Evolutionary conservation across 139 green algal genomes (phyloP).

Genomic region (Deuterostichococcus epilithicus): DNA sequence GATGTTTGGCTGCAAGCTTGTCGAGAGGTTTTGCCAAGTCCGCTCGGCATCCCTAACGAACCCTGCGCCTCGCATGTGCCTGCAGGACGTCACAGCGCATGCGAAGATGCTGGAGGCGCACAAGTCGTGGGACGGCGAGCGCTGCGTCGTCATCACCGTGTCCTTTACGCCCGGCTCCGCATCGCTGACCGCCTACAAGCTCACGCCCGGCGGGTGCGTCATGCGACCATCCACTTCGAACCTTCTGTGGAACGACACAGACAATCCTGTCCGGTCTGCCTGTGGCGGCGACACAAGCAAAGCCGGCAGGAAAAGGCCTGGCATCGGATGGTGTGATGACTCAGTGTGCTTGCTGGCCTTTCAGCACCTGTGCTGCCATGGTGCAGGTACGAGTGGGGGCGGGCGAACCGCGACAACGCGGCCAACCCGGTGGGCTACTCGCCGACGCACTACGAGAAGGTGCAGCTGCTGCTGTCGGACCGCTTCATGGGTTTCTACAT

Average conservation of each 20-base stretch:
- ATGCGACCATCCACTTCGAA: too few relatives aligned
- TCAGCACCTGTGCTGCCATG: conserved; percentile 16
- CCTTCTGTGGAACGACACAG: too few relatives aligned
- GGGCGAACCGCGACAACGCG: conserved; percentile 78
- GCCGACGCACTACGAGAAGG: conserved; percentile 94
- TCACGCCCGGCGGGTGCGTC: conserved; percentile 74
- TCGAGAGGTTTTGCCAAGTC: too few relatives aligned
- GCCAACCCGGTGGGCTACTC: conserved; percentile 85
- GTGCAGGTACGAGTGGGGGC: conserved; percentile 80
- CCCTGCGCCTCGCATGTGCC: too few relatives aligned
- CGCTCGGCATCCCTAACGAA: too few relatives aligned
- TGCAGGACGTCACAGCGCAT: conserved; percentile 86
- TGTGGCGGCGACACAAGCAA: too few relatives aligned
- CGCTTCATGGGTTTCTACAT: conserved; percentile 99
- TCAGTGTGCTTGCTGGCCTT: too few relatives aligned
- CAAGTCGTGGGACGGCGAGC: conserved; percentile 95
- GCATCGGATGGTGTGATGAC: too few relatives aligned
- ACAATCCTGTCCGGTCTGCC: too few relatives aligned
- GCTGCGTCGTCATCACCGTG: conserved; percentile 88
- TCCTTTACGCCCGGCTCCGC: conserved; percentile 96
- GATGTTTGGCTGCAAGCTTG: too few relatives aligned
- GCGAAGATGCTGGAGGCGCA: conserved; percentile 92
- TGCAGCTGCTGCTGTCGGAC: conserved; percentile 97
- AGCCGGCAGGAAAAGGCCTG: conserved; percentile 23
- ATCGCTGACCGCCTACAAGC: conserved; percentile 94